These are phyloP conservation scores for Lentinus tigrinus DNA, from an alignment of 768 basidiomycete species.

Conservation along the genomic window DNA sequence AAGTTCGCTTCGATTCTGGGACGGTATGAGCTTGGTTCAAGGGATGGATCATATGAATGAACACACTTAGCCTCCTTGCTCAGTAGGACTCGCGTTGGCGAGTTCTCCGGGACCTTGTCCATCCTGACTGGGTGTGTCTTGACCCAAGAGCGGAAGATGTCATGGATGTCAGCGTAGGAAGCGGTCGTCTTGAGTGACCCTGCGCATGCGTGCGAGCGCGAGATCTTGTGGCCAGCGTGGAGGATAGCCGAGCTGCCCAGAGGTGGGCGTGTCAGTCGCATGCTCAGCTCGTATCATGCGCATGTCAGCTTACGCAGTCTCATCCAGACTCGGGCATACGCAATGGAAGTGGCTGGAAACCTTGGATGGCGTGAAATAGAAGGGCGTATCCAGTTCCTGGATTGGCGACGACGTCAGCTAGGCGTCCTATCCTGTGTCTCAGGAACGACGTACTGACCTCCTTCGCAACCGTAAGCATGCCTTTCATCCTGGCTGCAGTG, in stretches of 20 bases:
- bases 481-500: slow-evolving; percentile 84
- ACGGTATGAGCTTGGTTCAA: neutral
- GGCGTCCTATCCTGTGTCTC: neutral
- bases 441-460: slow-evolving; percentile 50
- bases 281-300: neutral
- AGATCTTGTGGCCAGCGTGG: slow-evolving; percentile 79
- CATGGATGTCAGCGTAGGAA: slow-evolving; percentile 65
- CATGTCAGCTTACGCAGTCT: slow-evolving; percentile 69
- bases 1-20: slow-evolving; percentile 70
- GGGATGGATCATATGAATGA: neutral
- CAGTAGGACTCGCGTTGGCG: slow-evolving; percentile 71
- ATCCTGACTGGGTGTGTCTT: slow-evolving; percentile 79
- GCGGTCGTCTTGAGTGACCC: slow-evolving; percentile 94
- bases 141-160: slow-evolving; percentile 84
- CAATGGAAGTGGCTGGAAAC: slow-evolving; percentile 84
- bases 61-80: slow-evolving; percentile 65
- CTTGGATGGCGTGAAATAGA: slow-evolving; percentile 86
- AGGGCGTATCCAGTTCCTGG: slow-evolving; percentile 74
- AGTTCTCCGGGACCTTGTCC: slow-evolving; percentile 74
- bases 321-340: slow-evolving; percentile 69
- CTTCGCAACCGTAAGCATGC: slow-evolving; percentile 90
- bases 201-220: slow-evolving; percentile 85
- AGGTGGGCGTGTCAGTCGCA: neutral
- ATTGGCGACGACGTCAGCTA: neutral
- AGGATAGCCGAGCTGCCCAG: slow-evolving; percentile 77